These are phyloP conservation scores for Hippophae gyantsensis DNA, from an alignment of 306 rosid species.

Conservation along the genomic window DNA sequence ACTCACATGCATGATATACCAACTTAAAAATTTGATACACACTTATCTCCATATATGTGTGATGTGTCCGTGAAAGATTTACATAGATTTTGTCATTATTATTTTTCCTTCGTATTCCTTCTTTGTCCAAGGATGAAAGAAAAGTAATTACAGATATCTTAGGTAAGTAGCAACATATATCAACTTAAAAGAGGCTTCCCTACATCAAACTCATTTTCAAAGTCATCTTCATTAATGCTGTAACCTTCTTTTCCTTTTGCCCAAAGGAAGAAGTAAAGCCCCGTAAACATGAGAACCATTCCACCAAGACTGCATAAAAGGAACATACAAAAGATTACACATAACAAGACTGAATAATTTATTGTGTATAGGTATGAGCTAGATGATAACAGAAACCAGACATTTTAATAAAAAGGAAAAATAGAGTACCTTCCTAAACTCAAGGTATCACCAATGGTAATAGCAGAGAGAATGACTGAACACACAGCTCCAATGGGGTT, in stretches of 20 bases:
- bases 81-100: too few species aligned
- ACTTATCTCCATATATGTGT: too few species aligned
- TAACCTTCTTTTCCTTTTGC: slow-evolving; percentile 70
- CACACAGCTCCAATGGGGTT: slow-evolving; percentile 64
- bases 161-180: not conserved
- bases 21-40: too few species aligned
- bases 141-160: too few species aligned
- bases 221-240: slow-evolving; percentile 1
- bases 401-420: too few species aligned
- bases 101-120: too few species aligned
- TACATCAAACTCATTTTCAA: slow-evolving; percentile 41
- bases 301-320: slow-evolving; percentile 49
- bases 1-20: too few species aligned
- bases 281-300: slow-evolving; percentile 68
- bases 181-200: slow-evolving; percentile 59
- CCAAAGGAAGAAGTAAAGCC: slow-evolving; percentile 86
- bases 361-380: too few species aligned
- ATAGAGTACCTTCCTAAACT: slow-evolving; percentile 50
- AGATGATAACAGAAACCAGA: too few species aligned
- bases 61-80: too few species aligned
- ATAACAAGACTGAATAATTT: not conserved
- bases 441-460: slow-evolving; percentile 40
- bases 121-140: too few species aligned
- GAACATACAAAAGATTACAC: not conserved
- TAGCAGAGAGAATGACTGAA: slow-evolving; percentile 54